Conservation (phyloP, 169 alveolate genomes). For the Plasmodium malariae region DNA sequence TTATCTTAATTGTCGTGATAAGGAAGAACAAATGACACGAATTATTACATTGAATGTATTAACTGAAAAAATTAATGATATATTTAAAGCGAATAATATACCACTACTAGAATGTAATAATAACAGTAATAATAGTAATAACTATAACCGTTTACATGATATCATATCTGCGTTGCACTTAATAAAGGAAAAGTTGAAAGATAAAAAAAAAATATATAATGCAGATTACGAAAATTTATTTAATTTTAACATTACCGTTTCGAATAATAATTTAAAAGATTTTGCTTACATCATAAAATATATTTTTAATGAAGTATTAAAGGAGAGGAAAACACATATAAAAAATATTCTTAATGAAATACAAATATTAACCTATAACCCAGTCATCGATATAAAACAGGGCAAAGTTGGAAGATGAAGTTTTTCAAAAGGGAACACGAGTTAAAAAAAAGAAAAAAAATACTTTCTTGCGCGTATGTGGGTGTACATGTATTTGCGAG, state of each 20-base stretch:
- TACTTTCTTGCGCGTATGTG: not conserved
- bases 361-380: slow-evolving; percentile 65
- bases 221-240: slow-evolving; percentile 40
- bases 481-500: too few relatives aligned
- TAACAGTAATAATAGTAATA: not conserved
- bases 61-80: slow-evolving; percentile 41
- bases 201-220: slow-evolving; percentile 47
- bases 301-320: slow-evolving; percentile 29
- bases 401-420: slow-evolving; percentile 52
- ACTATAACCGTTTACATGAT: not conserved
- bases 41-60: slow-evolving; percentile 6
- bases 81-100: slow-evolving; percentile 42
- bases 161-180: slow-evolving; percentile 44
- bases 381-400: slow-evolving; percentile 64
- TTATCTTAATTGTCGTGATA: not conserved
- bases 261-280: slow-evolving; percentile 36
- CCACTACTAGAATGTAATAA: slow-evolving; percentile 30
- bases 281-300: slow-evolving; percentile 58
- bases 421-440: not conserved
- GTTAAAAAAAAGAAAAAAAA: not conserved
- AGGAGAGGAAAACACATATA: slow-evolving; percentile 24
- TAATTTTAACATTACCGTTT: slow-evolving; percentile 34
- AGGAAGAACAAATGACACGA: slow-evolving; percentile 18
- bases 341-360: slow-evolving; percentile 47
- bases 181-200: slow-evolving; percentile 70